Evolutionary conservation across 768 basidiomycete species (phyloP), one percentile per base, ranked within the genome.

Genomic region (Neoboletus subvelutipes): DNA sequence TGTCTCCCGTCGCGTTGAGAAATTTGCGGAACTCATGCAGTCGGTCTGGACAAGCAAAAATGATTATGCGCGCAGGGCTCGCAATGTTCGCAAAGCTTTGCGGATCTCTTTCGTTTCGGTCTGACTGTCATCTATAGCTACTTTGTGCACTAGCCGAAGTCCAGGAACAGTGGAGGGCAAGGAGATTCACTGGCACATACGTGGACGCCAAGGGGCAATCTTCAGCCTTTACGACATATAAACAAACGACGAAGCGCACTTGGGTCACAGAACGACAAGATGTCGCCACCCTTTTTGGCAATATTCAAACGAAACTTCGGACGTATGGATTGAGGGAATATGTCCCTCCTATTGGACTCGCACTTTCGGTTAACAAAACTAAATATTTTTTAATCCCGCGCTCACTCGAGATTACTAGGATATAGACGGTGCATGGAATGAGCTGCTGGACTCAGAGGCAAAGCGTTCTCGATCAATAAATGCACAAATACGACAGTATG

Each of bases 1-100:
- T 0, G 94, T 94, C 20, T 90, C 94, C 1, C 84, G 95, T 50
- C 82, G 96, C 11, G 92, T 98, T 0, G 93, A 93, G 71, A 96
- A 96, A 69, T 98, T 98, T 66, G 94, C 93, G 1, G 93, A 97
- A 62, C 82, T 96, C 52, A 93, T 97, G 89, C 92, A 90, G 65
- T 92, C 90, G 4, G 87, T 94, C 11, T 94, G 94, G 93, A 68
- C 85, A 3, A 86, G 85, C 48, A 80, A 83, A 61, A 95, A 94
- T 64, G 95, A 98, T 70, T 99, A 98, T 66, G 95, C 98, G 69
- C 83, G 88, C 20, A 89, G 96, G 34, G 86, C 88, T 50, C 80
- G 82, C 48, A 76, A 83, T 40, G 91, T 93, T 64, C 40, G 80
- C 71, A 34, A 28, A 1, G 18, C 53, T 52, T 50, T 49, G 2